Conservation (phyloP, 2,329 filamentous ascomycete species). For the Fusarium floridanum region DNA sequence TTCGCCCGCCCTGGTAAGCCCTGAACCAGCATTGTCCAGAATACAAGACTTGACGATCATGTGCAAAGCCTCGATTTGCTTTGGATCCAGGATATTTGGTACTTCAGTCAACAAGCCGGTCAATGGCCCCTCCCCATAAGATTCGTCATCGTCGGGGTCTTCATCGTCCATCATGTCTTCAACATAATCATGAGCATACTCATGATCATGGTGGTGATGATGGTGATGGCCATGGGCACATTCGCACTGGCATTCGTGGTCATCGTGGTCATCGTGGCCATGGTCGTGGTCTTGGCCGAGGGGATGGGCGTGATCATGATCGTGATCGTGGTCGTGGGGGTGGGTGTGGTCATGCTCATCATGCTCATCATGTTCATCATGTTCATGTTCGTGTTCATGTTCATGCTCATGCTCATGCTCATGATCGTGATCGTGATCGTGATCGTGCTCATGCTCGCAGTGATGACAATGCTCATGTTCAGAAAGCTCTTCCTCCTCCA, state of each 20-base stretch:
- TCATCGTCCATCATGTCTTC: conserved; percentile 75
- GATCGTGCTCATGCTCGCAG: conserved; percentile 44
- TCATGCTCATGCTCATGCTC: conserved; percentile 51
- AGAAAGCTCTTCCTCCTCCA: conserved; percentile 52
- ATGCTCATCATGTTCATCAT: conserved; percentile 35
- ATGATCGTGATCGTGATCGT: conserved; percentile 49
- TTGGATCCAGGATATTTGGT: conserved; percentile 91
- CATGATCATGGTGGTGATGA: conserved; percentile 52
- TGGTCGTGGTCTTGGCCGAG: conserved; percentile 50
- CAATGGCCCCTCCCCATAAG: conserved; percentile 82
- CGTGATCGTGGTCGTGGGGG: conserved; percentile 43
- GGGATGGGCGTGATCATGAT: conserved; percentile 45
- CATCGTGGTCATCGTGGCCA: conserved; percentile 37
- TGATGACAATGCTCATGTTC: conserved; percentile 55
- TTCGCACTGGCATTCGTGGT: conserved; percentile 45
- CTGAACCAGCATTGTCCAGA: conserved; percentile 82
- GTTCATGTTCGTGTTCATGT: conserved; percentile 41
- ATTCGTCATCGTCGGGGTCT: conserved; percentile 80
- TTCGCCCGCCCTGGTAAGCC: conserved; percentile 74
- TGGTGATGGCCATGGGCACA: conserved; percentile 44
- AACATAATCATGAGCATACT: conserved; percentile 60
- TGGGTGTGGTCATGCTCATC: conserved; percentile 50
- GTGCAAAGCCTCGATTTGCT: conserved; percentile 94
- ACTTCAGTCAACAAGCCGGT: conserved; percentile 92
- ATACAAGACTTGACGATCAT: conserved; percentile 99